These are phyloP conservation scores for Lecanosticta acicola DNA, from an alignment of 2,329 filamentous ascomycete genomes.

Conservation along the genomic window DNA sequence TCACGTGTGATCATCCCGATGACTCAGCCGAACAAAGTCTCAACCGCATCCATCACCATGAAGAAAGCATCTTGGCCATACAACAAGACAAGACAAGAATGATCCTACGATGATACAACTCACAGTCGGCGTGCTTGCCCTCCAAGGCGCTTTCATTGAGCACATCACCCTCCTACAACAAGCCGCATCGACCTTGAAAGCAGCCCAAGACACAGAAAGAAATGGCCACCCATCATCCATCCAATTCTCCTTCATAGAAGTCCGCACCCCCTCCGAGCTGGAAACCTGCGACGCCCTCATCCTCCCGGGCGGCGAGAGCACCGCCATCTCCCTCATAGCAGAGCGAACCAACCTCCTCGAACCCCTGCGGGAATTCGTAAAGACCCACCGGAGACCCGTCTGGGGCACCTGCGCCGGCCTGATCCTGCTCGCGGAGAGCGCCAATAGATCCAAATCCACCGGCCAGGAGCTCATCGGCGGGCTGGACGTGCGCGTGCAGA, in stretches of 20 bases:
- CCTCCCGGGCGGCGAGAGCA: constrained; percentile 91
- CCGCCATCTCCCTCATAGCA: constrained; percentile 84
- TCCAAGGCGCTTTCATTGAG: constrained; percentile 91
- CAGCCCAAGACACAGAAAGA: background rate
- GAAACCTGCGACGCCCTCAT: constrained; percentile 73
- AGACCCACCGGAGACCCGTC: constrained; percentile 72
- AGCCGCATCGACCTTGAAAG: constrained; percentile 52
- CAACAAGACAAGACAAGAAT: too few species aligned
- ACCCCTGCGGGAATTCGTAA: constrained; percentile 82
- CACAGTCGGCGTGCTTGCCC: constrained; percentile 61
- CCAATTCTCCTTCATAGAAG: constrained; percentile 64
- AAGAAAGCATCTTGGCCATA: too few species aligned
- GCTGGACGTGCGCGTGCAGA: constrained; percentile 79
- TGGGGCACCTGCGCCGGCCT: constrained; percentile 97
- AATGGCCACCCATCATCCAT: background rate
- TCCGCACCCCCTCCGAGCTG: constrained; percentile 70
- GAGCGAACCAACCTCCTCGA: constrained; percentile 74
- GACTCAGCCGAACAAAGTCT: too few species aligned
- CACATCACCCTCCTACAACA: constrained; percentile 70
- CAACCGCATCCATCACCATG: too few species aligned
- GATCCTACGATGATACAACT: constrained; percentile 26
- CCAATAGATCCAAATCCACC: constrained; percentile 81
- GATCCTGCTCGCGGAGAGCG: constrained; percentile 81
- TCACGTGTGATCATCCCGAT: too few species aligned
- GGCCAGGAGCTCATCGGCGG: constrained; percentile 93